Conservation (phyloP, 176 grass and related monocot species). For the Otatea glauca region DNA sequence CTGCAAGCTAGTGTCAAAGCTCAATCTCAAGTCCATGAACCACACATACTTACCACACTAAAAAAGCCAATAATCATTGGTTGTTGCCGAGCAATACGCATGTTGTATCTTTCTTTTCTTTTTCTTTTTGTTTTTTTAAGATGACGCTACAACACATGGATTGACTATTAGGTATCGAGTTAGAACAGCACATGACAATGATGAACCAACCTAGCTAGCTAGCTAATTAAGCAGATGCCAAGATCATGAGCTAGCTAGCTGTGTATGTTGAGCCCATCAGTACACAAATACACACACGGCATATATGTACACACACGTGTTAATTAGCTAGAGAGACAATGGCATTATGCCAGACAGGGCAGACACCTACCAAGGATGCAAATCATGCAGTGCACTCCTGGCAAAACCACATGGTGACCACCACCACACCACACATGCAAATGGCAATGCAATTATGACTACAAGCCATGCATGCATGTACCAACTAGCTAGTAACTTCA, state of each 20-base stretch:
- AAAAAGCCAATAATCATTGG: not conserved
- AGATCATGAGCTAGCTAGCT: constrained; percentile 41
- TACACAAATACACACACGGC: not conserved
- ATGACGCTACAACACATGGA: constrained; percentile 43
- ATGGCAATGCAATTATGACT: constrained; percentile 42
- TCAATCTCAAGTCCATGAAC: not conserved
- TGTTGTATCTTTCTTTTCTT: not conserved
- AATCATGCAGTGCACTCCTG: constrained; percentile 50
- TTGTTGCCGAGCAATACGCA: not conserved
- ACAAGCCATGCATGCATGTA: constrained; percentile 34
- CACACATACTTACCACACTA: not conserved
- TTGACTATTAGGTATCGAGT: constrained; percentile 6
- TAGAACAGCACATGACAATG: constrained; percentile 51
- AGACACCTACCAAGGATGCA: constrained; percentile 58
- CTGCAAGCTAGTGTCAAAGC: not conserved
- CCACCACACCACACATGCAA: constrained; percentile 50
- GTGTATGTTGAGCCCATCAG: not conserved
- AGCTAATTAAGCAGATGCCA: constrained; percentile 22
- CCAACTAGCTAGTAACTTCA: constrained; percentile 6
- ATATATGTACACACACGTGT: not conserved
- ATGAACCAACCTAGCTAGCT: constrained; percentile 40
- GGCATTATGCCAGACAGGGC: constrained; percentile 47
- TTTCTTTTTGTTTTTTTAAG: not conserved
- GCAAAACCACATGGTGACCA: constrained; percentile 57
- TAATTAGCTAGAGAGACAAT: constrained; percentile 38